A percentile compares a stretch with the other conserved stretches of the same genome.
Evolutionary conservation across 495 filamentous ascomycete genomes (phyloP).

Genomic region (Daldinia vernicosa): DNA sequence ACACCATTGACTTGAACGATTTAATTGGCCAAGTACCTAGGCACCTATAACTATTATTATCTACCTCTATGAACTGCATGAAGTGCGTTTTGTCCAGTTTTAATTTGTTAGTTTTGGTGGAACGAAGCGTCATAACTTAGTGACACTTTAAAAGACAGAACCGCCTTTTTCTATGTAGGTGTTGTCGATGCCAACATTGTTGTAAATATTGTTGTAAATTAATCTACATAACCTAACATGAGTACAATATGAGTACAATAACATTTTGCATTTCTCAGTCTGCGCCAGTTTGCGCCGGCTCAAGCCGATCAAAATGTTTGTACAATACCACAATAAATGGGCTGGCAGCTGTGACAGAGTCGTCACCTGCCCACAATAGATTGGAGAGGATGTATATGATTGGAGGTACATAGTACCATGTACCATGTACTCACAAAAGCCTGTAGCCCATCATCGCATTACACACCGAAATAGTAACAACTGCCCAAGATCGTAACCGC

Average conservation of each 20-base stretch:
- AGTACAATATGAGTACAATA: not conserved
- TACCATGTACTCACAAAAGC: not conserved
- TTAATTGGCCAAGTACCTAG: too few species aligned
- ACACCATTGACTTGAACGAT: too few species aligned
- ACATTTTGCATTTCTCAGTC: not conserved
- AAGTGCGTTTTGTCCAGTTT: not conserved
- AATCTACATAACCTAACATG: too few species aligned
- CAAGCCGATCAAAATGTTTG: not conserved
- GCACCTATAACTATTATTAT: not conserved
- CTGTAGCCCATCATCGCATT: not conserved
- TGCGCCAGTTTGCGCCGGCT: not conserved
- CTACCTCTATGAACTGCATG: not conserved
- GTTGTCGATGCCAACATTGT: not conserved
- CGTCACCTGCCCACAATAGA: not conserved
- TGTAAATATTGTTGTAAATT: not conserved
- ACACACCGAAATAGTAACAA: constrained; percentile 4
- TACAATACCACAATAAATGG: not conserved
- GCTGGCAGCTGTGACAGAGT: not conserved
- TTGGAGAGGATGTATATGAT: not conserved
- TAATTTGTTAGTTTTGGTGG: not conserved
- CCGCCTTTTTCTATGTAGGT: not conserved
- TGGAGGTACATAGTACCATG: not conserved
- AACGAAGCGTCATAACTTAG: not conserved
- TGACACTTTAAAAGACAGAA: not conserved
- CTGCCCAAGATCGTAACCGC: constrained; percentile 3